These are phyloP conservation scores for Jamesozyma hellenica DNA, from an alignment of 805 yeast genomes.

Conservation along the genomic window DNA sequence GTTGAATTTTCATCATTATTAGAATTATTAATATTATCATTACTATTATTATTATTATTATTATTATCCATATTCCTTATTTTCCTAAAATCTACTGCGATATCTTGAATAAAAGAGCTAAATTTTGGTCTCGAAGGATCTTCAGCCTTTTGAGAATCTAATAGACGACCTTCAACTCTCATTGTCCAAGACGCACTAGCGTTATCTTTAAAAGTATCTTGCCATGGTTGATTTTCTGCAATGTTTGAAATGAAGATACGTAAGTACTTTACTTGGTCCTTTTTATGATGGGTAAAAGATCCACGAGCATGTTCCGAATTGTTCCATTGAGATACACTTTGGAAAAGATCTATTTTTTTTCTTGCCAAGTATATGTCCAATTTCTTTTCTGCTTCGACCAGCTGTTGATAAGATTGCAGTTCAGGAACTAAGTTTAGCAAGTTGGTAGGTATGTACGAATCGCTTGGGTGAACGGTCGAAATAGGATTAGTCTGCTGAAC, in stretches of 20 bases:
- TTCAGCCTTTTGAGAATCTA: slow-evolving; percentile 42
- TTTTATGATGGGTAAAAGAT: slow-evolving; percentile 28
- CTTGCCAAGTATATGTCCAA: slow-evolving; percentile 75
- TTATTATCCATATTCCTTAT: slow-evolving; percentile 8
- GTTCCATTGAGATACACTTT: slow-evolving; percentile 41
- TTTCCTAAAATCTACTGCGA: slow-evolving; percentile 60
- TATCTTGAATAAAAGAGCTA: slow-evolving; percentile 70
- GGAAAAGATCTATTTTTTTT: slow-evolving; percentile 78
- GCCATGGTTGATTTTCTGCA: slow-evolving; percentile 87
- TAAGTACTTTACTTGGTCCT: slow-evolving; percentile 42
- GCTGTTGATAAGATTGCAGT: slow-evolving; percentile 57
- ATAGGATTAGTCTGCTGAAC: slow-evolving; percentile 21
- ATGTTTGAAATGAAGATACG: slow-evolving; percentile 78
- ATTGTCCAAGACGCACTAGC: slow-evolving; percentile 61
- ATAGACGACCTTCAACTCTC: slow-evolving; percentile 75
- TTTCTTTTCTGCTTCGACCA: slow-evolving; percentile 72
- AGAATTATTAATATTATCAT: background rate
- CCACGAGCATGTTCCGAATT: slow-evolving; percentile 30
- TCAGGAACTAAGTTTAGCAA: slow-evolving; percentile 49
- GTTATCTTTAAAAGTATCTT: slow-evolving; percentile 20
- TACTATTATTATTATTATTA: background rate
- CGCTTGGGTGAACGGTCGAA: slow-evolving; percentile 39
- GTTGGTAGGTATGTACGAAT: slow-evolving; percentile 39
- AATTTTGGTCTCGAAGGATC: slow-evolving; percentile 49
- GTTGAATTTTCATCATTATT: background rate